A percentile compares a stretch with the other conserved stretches of the same genome.
These are phyloP conservation scores for Peniophora sp. DNA, from an alignment of 1,284 basidiomycete species.

Conservation along the genomic window DNA sequence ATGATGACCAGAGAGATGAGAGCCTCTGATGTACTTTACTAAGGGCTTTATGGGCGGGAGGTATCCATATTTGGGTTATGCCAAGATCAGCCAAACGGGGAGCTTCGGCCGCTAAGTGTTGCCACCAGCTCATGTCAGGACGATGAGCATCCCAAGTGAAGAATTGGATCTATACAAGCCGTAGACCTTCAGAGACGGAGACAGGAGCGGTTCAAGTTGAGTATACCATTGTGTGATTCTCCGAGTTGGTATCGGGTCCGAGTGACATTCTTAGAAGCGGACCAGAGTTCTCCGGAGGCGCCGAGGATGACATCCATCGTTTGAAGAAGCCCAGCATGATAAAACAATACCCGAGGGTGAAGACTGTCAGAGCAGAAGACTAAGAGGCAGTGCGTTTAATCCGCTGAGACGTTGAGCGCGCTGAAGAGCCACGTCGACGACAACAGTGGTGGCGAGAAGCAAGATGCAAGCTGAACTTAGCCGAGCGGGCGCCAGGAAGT, in stretches of 20 bases:
- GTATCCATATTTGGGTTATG: conserved; percentile 79
- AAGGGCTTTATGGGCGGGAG: conserved; percentile 71
- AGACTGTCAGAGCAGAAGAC: too few relatives aligned
- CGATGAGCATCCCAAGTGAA: conserved; percentile 72
- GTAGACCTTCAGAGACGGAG: not conserved
- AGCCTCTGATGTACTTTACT: conserved; percentile 33
- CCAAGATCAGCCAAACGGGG: conserved; percentile 70
- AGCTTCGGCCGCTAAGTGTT: conserved; percentile 67
- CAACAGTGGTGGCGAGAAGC: too few relatives aligned
- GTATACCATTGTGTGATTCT: conserved; percentile 12
- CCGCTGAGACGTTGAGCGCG: too few relatives aligned
- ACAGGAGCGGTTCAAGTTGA: not conserved
- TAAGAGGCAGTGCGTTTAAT: too few relatives aligned
- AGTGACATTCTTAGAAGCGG: conserved; percentile 11
- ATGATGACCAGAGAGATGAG: conserved; percentile 1
- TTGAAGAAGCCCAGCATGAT: too few relatives aligned
- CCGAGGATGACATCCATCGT: too few relatives aligned
- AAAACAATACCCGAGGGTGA: too few relatives aligned
- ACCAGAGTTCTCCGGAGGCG: conserved; percentile 2
- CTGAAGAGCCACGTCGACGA: too few relatives aligned
- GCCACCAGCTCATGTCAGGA: conserved; percentile 72
- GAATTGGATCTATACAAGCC: conserved; percentile 61
- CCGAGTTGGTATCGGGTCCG: conserved; percentile 9
- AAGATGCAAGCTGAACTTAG: too few relatives aligned
- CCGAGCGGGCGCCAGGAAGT: too few relatives aligned